Conservation (phyloP, 495 filamentous ascomycete species). For the Penicillium coffeae region DNA sequence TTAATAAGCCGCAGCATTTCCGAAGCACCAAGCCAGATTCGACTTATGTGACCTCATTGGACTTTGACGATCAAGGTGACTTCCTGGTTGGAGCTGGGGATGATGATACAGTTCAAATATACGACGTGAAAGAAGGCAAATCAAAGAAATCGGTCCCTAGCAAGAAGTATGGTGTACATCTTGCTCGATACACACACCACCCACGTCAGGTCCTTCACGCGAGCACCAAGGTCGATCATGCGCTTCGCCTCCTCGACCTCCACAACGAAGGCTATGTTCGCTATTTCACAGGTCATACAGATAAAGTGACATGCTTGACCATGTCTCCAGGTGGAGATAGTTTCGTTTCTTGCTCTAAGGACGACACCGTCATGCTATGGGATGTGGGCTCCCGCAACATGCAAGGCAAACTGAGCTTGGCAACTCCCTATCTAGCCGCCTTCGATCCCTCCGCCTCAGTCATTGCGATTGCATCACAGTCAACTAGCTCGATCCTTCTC, state of each 20-base stretch:
- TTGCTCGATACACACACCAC: conserved; percentile 91
- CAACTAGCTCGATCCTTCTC: conserved; percentile 70
- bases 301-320: conserved; percentile 73
- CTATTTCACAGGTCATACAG: conserved; percentile 88
- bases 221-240: conserved; percentile 82
- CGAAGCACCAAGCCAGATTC: conserved; percentile 37
- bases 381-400: conserved; percentile 68
- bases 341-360: conserved; percentile 85
- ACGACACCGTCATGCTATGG: conserved; percentile 88
- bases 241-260: conserved; percentile 80
- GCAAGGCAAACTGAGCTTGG: conserved; percentile 71
- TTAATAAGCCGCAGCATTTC: conserved; percentile 27
- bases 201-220: conserved; percentile 87
- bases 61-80: conserved; percentile 94
- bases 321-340: conserved; percentile 65
- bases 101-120: conserved; percentile 93
- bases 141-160: conserved; percentile 74
- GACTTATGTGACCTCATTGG: conserved; percentile 65
- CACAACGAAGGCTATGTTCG: conserved; percentile 94
- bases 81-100: conserved; percentile 79
- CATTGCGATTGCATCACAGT: conserved; percentile 84
- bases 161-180: conserved; percentile 94
- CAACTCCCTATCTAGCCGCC: conserved; percentile 73
- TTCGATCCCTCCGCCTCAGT: conserved; percentile 88
- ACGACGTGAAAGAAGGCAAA: conserved; percentile 84